Conservation (phyloP, 306 rosid genomes). For the Carpinus viminea region DNA sequence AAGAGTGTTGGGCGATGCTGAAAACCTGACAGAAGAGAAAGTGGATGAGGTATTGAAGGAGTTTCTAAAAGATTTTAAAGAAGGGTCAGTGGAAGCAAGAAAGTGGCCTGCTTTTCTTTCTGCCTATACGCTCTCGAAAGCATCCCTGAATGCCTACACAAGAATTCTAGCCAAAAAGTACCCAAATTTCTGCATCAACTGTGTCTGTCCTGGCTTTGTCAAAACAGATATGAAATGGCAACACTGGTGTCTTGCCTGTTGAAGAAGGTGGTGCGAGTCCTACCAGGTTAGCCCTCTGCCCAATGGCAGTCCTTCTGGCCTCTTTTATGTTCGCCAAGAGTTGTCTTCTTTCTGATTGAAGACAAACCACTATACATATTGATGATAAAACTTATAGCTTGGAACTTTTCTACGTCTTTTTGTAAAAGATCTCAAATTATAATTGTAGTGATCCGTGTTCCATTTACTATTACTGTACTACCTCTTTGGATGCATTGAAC, state of each 20-base stretch:
- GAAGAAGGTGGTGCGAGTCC: background rate
- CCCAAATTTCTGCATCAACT: conserved; percentile 9
- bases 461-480: too few relatives aligned
- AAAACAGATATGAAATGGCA: conserved; percentile 4
- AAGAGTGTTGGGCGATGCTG: background rate
- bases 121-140: conserved; percentile 18
- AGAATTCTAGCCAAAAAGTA: conserved; percentile 20
- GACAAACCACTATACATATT: too few relatives aligned
- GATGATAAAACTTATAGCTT: conserved; percentile 32
- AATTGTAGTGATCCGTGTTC: too few relatives aligned
- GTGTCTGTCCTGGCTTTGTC: conserved; percentile 6
- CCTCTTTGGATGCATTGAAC: too few relatives aligned
- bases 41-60: conserved; percentile 13
- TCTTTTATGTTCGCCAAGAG: conserved; percentile 32
- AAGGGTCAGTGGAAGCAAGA: background rate
- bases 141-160: conserved; percentile 20
- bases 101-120: background rate
- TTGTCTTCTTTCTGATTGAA: conserved; percentile 28
- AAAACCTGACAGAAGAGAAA: conserved; percentile 18
- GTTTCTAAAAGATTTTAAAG: conserved; percentile 15
- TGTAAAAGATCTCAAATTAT: background rate
- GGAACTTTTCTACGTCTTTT: conserved; percentile 17
- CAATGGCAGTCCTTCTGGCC: conserved; percentile 50
- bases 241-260: conserved; percentile 31
- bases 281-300: background rate